Evolutionary conservation across 306 rosid species (phyloP).

Genomic region (Dalbergia oliveri): DNA sequence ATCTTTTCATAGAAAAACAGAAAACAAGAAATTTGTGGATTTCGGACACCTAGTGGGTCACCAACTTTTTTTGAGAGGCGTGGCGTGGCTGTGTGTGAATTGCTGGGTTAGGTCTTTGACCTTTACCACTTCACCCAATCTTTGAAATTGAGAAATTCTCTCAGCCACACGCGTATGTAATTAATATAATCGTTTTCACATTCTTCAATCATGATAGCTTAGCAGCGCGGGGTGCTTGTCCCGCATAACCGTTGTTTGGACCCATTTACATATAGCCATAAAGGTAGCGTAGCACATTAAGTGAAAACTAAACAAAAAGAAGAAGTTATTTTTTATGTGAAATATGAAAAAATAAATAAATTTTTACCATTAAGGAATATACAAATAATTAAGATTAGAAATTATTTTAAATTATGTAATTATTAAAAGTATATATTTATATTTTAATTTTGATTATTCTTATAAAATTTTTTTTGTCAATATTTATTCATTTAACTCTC

Average conservation of each 20-base stretch:
- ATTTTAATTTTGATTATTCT: too few relatives aligned
- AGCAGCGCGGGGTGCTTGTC: background rate
- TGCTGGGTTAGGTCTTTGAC: background rate
- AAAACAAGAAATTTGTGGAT: background rate
- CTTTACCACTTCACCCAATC: background rate
- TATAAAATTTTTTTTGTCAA: too few relatives aligned
- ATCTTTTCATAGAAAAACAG: background rate
- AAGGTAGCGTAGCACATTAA: too few relatives aligned
- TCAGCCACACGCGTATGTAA: background rate
- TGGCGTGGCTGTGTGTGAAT: background rate
- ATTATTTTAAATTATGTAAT: too few relatives aligned
- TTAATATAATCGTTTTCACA: background rate
- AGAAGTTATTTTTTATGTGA: too few relatives aligned
- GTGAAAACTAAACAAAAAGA: too few relatives aligned
- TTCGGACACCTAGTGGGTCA: background rate
- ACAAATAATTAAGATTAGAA: too few relatives aligned
- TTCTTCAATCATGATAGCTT: background rate
- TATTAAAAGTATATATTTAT: too few relatives aligned
- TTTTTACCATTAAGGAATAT: too few relatives aligned
- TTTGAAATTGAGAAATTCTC: conserved; percentile 11
- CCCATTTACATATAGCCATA: background rate
- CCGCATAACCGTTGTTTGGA: background rate
- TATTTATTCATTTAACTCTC: too few relatives aligned
- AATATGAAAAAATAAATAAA: too few relatives aligned
- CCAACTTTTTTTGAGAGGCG: conserved; percentile 24